phyloP scores from a whole-genome alignment of 2,329 filamentous ascomycete species.

The Immersiporthe knoxdaviesiana region DNA sequence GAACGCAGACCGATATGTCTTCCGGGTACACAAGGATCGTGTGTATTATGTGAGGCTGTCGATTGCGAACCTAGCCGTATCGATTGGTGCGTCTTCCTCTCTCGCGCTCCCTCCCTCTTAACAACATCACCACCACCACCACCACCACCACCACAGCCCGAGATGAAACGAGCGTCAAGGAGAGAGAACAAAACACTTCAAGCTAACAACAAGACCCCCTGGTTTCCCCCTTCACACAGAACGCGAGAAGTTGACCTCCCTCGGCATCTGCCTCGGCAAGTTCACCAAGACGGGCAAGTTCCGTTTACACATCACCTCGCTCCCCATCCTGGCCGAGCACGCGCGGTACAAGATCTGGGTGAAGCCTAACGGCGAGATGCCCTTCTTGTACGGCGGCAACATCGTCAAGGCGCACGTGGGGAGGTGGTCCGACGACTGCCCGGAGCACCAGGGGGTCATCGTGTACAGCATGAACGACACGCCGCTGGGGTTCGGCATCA shows the following conservation, averaged over 20 bases:
- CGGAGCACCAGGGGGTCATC: slow-evolving; percentile 89
- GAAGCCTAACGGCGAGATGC: slow-evolving; percentile 95
- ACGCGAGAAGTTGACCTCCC: slow-evolving; percentile 25
- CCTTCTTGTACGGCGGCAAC: slow-evolving; percentile 93
- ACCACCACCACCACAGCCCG: not conserved
- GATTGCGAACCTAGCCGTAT: slow-evolving; percentile 88
- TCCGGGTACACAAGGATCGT: slow-evolving; percentile 78
- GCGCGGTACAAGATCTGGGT: slow-evolving; percentile 98
- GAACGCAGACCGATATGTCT: slow-evolving; percentile 78
- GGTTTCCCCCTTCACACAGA: slow-evolving; percentile 12
- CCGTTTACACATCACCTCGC: slow-evolving; percentile 83
- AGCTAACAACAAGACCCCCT: not conserved
- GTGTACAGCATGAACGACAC: slow-evolving; percentile 92
- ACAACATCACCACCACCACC: not conserved
- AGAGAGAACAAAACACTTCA: not conserved
- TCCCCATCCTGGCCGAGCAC: slow-evolving; percentile 87
- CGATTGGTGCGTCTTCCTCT: slow-evolving; percentile 69
- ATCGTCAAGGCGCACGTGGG: slow-evolving; percentile 73
- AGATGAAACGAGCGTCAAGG: not conserved
- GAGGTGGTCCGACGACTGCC: slow-evolving; percentile 86
- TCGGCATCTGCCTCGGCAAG: slow-evolving; percentile 60
- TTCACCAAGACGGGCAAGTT: slow-evolving; percentile 98
- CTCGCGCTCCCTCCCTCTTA: slow-evolving; percentile 18
- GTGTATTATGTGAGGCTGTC: slow-evolving; percentile 93
- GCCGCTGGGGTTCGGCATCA: slow-evolving; percentile 91